These are phyloP conservation scores for Schizophyllum amplum DNA, from an alignment of 1,284 basidiomycete genomes.

Conservation along the genomic window DNA sequence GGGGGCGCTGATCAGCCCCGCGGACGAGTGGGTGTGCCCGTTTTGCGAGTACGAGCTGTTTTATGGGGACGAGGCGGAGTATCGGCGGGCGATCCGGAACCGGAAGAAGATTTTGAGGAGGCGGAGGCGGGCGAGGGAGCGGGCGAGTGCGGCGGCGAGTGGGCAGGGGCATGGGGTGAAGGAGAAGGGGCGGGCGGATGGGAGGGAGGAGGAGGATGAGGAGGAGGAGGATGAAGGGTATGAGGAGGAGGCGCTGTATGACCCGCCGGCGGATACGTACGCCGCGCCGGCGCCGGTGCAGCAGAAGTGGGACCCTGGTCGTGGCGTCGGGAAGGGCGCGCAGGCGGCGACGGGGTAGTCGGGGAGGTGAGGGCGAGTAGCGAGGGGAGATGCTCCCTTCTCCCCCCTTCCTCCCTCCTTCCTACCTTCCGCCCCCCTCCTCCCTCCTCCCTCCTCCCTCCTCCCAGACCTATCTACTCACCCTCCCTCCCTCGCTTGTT, in stretches of 20 bases:
- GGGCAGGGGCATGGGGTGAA: conserved; percentile 22
- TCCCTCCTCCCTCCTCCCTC: no score
- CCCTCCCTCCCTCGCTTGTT: no score
- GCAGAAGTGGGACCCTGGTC: conserved; percentile 11
- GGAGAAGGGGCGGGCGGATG: no score
- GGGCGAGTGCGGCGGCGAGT: conserved; percentile 51
- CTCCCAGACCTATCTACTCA: no score
- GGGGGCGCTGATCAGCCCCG: conserved; percentile 41
- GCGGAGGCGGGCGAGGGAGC: conserved; percentile 66
- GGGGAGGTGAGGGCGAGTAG: no score
- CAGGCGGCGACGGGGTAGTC: conserved; percentile 1
- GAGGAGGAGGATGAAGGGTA: conserved; percentile 13
- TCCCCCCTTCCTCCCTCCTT: no score
- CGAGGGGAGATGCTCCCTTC: no score
- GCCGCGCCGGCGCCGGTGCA: conserved; percentile 14
- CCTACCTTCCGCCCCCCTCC: no score
- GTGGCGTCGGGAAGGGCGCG: background rate
- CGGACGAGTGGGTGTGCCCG: conserved; percentile 84
- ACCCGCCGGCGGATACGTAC: conserved; percentile 3
- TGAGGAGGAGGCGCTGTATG: background rate
- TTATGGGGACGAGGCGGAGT: conserved; percentile 65
- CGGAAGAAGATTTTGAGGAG: conserved; percentile 74
- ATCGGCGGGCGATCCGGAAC: conserved; percentile 57
- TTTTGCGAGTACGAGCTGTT: conserved; percentile 84
- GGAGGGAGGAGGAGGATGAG: conserved; percentile 27